Evolutionary conservation across 2,329 filamentous ascomycete species (phyloP).

Genomic region (Simplicillium aogashimaense): DNA sequence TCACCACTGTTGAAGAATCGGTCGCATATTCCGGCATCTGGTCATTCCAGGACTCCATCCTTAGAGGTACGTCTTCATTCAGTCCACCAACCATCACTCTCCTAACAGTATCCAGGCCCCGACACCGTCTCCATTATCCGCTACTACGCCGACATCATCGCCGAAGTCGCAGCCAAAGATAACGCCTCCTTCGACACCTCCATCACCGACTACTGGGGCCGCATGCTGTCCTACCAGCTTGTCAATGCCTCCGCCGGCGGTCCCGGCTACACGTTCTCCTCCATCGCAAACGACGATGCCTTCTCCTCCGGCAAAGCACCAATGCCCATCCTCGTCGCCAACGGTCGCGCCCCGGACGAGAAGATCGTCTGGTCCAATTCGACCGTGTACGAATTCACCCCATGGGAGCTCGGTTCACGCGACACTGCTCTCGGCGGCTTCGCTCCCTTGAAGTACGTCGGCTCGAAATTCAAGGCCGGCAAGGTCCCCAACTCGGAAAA

Average conservation of each 20-base stretch:
- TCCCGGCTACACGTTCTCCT: constrained; percentile 68
- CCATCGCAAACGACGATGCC: constrained; percentile 38
- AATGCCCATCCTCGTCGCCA: constrained; percentile 64
- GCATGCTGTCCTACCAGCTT: constrained; percentile 68
- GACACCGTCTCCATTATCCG: constrained; percentile 15
- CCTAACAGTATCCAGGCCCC: constrained; percentile 21
- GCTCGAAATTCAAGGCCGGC: constrained; percentile 61
- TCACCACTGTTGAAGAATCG: constrained; percentile 47
- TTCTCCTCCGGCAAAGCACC: constrained; percentile 57
- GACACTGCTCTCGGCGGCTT: constrained; percentile 67
- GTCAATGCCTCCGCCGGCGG: constrained; percentile 64
- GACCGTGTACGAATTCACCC: constrained; percentile 69
- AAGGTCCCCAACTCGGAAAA: constrained; percentile 39
- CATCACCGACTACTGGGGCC: constrained; percentile 75
- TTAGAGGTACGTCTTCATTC: constrained; percentile 16
- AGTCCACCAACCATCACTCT: constrained; percentile 5
- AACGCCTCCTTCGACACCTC: constrained; percentile 52
- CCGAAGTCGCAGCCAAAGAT: constrained; percentile 49
- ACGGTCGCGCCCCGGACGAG: constrained; percentile 55
- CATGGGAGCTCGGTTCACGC: constrained; percentile 69
- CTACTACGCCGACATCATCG: constrained; percentile 53
- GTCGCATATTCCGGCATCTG: constrained; percentile 17
- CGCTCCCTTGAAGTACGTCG: constrained; percentile 59
- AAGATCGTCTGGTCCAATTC: constrained; percentile 52
- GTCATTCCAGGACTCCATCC: constrained; percentile 25